These are phyloP conservation scores for Penicillium sp. DNA, from an alignment of 2,329 filamentous ascomycete genomes.

Conservation along the genomic window DNA sequence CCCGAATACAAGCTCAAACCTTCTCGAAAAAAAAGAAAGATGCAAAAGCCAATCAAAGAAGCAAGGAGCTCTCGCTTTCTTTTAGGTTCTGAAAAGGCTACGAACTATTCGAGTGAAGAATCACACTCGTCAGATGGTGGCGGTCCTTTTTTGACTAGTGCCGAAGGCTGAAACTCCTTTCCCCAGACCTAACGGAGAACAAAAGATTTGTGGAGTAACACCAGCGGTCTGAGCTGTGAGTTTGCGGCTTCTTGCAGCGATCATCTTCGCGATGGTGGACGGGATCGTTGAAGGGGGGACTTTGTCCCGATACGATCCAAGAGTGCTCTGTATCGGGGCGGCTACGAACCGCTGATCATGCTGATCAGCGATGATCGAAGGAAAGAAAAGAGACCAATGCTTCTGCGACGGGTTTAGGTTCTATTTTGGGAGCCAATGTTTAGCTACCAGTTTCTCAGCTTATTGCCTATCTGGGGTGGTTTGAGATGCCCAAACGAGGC, in stretches of 20 bases:
- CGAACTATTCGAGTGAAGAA: neutral
- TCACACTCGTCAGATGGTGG: neutral
- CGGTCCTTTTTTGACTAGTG: neutral
- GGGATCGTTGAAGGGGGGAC: slow-evolving; percentile 11
- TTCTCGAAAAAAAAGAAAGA: neutral
- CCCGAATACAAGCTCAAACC: neutral
- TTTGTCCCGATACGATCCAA: slow-evolving; percentile 2
- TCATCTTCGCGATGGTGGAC: slow-evolving; percentile 10
- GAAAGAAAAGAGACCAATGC: neutral
- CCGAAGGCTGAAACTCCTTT: slow-evolving; percentile 13
- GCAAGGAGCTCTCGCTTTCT: neutral
- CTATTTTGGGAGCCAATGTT: too few species aligned
- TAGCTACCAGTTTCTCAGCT: neutral
- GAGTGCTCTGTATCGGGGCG: slow-evolving; percentile 1
- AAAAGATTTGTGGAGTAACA: slow-evolving; percentile 24
- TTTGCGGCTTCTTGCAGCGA: slow-evolving; percentile 26
- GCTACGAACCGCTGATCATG: slow-evolving; percentile 8
- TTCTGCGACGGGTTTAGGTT: neutral
- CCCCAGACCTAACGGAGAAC: slow-evolving; percentile 13
- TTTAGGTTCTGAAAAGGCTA: neutral
- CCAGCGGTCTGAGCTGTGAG: slow-evolving; percentile 28
- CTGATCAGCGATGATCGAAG: neutral
- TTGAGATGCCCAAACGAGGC: neutral
- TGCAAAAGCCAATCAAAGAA: too few species aligned
- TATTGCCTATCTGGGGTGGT: neutral